Evolutionary conservation across 1,284 basidiomycete species (phyloP), one percentile per base, ranked within the genome.

Genomic region (Macrocystidia cucumis): DNA sequence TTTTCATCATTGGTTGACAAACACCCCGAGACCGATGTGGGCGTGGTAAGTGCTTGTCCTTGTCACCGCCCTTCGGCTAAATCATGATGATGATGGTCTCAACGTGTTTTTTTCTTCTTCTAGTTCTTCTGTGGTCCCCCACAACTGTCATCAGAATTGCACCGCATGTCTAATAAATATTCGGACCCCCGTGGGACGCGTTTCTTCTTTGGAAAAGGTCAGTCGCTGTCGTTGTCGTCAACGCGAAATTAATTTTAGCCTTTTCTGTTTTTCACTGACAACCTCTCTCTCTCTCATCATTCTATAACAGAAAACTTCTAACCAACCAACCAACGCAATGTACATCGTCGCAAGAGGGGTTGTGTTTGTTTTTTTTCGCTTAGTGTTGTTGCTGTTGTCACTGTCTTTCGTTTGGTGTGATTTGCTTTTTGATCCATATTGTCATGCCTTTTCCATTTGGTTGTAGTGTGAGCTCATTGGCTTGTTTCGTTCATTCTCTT

Each of bases 181-280:
- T 90, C 88, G n/a, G 71, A 72, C 34, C 77, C 85, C 12, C 72
- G 74, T 37, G 83, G 84, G 11, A 88, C 86, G 6, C 65, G 82
- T 45, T 93, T 91, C 73, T 90, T 86, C 70, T 92, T 84, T 49
- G 87, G 88, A 38, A 91, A 91, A 60, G 88, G 69, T 67, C 34
- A 13, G 3, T 3, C 17, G 17, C 12, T 30, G n/a, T 30, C 11
- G 11, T 9, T 16, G 11, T 12, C 12, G 29, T 14, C 29, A 16
- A 16, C 5, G 19, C 14, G 14, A 12, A 5, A n/a, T 16, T 25
- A 25, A 25, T 25, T n/a, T n/a, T n/a, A 30, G 61, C 41, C 16
- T 17, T 16, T 29, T 9, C 8, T 31, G 13, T 16, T 30, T 29
- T 17, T 20, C 8, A 14, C 9, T 12, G 17, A 30, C 7, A 36